Evolutionary conservation across 495 filamentous ascomycete species (phyloP).

Genomic region (Podospora comata): DNA sequence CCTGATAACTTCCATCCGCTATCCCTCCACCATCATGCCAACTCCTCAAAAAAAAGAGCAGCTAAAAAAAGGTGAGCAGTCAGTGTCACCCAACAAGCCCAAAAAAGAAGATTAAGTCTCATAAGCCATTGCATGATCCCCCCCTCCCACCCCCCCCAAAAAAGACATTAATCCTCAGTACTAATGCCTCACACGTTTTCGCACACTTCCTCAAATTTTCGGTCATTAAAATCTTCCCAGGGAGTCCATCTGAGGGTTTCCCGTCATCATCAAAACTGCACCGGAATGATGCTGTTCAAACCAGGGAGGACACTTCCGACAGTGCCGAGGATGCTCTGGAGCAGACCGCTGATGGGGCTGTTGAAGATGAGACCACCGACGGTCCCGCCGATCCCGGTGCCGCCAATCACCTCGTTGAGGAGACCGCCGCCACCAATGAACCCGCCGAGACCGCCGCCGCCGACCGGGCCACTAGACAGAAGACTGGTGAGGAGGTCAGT

Average conservation of each 20-base stretch:
- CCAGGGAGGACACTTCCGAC: slow-evolving; percentile 3
- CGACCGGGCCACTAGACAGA: slow-evolving; percentile 11
- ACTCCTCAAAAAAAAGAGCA: neutral
- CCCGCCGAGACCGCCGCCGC: slow-evolving; percentile 1
- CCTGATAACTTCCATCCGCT: neutral
- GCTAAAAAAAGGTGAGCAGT: neutral
- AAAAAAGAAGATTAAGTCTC: neutral
- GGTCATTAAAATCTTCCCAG: neutral
- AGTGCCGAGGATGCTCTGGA: slow-evolving; percentile 14
- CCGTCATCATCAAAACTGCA: neutral
- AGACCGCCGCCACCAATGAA: slow-evolving; percentile 2
- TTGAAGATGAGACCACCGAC: slow-evolving; percentile 6
- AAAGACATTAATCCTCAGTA: neutral
- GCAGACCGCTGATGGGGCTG: slow-evolving; percentile 10
- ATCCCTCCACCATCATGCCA: neutral
- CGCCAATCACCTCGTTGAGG: slow-evolving; percentile 4
- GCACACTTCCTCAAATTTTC: neutral
- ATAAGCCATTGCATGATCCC: neutral
- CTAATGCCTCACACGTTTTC: neutral
- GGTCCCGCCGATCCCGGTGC: neutral
- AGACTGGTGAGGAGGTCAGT: slow-evolving; percentile 10
- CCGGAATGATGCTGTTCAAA: too few species aligned
- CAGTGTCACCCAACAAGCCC: neutral
- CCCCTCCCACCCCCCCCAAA: too few species aligned
- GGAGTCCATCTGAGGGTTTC: neutral